phyloP scores from a whole-genome alignment of 108 stramenopile species.

The Chaetoceros muelleri region DNA sequence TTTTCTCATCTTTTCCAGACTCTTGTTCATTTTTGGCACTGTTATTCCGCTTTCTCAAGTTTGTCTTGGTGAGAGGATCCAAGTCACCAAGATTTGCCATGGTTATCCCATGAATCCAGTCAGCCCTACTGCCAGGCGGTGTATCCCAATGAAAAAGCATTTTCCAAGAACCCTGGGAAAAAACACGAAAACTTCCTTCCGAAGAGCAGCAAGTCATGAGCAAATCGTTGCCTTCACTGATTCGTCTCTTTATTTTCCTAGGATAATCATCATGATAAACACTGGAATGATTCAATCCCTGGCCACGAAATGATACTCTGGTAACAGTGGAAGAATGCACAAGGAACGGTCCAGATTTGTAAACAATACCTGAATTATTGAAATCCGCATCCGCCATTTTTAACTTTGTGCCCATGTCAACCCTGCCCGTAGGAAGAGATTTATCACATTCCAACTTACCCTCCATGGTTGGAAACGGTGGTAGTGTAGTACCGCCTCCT shows the following conservation, averaged over 20 bases:
- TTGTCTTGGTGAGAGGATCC: constrained; percentile 17
- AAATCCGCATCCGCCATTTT: neutral
- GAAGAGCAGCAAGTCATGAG: constrained; percentile 56
- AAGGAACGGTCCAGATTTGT: constrained; percentile 71
- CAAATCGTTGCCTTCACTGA: constrained; percentile 61
- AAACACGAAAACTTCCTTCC: constrained; percentile 53
- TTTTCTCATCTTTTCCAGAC: neutral
- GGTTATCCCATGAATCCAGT: constrained; percentile 66
- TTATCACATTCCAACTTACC: neutral
- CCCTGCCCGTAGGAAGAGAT: too few species aligned
- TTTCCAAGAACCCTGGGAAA: constrained; percentile 66
- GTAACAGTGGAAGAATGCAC: constrained; percentile 57
- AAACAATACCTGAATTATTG: constrained; percentile 33
- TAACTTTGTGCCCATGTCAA: too few species aligned
- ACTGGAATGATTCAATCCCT: constrained; percentile 42
- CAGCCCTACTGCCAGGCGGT: constrained; percentile 57
- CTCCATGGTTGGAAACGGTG: neutral
- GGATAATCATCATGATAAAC: constrained; percentile 12
- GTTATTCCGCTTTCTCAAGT: neutral
- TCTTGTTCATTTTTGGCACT: neutral
- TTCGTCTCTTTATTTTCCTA: neutral
- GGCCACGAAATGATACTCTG: constrained; percentile 64
- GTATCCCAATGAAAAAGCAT: constrained; percentile 66
- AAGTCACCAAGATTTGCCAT: constrained; percentile 77
- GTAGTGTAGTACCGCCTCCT: neutral